Evolutionary conservation across 495 filamentous ascomycete species (phyloP), one percentile per base, ranked within the genome.

Genomic region (Penicilliopsis zonata): DNA sequence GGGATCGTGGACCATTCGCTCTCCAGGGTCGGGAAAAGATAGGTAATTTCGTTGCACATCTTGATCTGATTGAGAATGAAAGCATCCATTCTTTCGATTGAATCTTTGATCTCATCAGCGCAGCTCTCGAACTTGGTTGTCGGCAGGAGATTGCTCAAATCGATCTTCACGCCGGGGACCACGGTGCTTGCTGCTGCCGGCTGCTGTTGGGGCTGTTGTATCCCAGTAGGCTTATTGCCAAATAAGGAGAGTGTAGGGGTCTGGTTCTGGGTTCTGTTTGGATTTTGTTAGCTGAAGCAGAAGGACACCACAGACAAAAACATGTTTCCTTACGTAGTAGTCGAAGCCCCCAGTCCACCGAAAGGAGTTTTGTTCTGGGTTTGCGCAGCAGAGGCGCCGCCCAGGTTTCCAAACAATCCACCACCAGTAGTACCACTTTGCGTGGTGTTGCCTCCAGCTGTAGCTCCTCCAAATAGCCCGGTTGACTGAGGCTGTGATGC

Each of bases 41-140:
- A 54, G 5, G 55, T 33, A 10, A 65, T 55, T 33, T 65, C 61
- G 24, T 63, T 53, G 42, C 58, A 64, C 40, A 60, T 46, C n/a
- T 60, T 55, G 23, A 86, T 84, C 45, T 86, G 80, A 31, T 65
- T 60, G 18, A 78, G 64, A 37, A 94, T 81, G 46, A 70, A 67
- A 13, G 68, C 65, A 50, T 98, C 88, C 38, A 93, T 72, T 9
- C 50, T 47, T 31, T 80, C 72, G 26, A 98, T 79, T 28, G 80
- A 51, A 29, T 70, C 70, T 40, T 93, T 82, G n/a, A 95, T 60
- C 21, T 80, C 71, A 42, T 87, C 80, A 26, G 82, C 72, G 23
- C 92, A 76, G 59, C 94, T 88, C 50, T 79, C 77, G 60, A 86
- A 94, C 34, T 90, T 80, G 5, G 90, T 94, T 0, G 86, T 94